Percentiles rank a stretch among this genome's conserved stretches.
phyloP scores from a whole-genome alignment of 805 yeast species.

The Candida coleopterorum region DNA sequence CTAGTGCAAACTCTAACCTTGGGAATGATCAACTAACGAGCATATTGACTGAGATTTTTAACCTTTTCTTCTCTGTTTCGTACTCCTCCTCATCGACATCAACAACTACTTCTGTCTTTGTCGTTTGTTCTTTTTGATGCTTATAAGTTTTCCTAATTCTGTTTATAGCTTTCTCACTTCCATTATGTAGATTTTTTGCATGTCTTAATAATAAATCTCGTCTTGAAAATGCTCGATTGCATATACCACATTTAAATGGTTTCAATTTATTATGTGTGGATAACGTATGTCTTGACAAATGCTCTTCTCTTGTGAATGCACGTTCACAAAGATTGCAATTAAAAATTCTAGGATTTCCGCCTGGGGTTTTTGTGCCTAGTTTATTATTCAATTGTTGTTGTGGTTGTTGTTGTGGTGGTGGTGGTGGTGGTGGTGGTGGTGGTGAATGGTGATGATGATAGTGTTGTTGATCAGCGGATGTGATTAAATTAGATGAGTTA shows the following conservation, averaged over 20 bases:
- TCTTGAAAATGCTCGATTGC: conserved; percentile 38
- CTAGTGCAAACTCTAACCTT: too few relatives aligned
- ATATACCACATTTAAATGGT: conserved; percentile 42
- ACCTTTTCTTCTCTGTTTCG: conserved; percentile 26
- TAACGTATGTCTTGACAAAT: conserved; percentile 37
- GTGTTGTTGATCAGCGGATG: too few relatives aligned
- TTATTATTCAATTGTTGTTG: conserved; percentile 10
- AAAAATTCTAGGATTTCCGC: conserved; percentile 40
- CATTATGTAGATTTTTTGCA: conserved; percentile 42
- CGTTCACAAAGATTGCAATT: conserved; percentile 38
- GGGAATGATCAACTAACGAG: conserved; percentile 34
- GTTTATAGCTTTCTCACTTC: conserved; percentile 39
- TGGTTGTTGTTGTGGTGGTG: conserved; percentile 1
- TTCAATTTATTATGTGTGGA: conserved; percentile 42
- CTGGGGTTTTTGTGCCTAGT: conserved; percentile 39
- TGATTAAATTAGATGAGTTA: not conserved
- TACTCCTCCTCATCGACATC: conserved; percentile 13
- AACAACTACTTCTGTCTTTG: not conserved
- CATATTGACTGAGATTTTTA: conserved; percentile 41
- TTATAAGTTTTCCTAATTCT: conserved; percentile 37
- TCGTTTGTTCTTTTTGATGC: conserved; percentile 10
- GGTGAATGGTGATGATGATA: not conserved
- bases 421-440: not conserved
- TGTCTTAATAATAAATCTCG: conserved; percentile 40
- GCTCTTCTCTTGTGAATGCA: conserved; percentile 46